Evolutionary conservation across 768 basidiomycete species (phyloP).

Genomic region (Naganishia vaughanmartiniae): DNA sequence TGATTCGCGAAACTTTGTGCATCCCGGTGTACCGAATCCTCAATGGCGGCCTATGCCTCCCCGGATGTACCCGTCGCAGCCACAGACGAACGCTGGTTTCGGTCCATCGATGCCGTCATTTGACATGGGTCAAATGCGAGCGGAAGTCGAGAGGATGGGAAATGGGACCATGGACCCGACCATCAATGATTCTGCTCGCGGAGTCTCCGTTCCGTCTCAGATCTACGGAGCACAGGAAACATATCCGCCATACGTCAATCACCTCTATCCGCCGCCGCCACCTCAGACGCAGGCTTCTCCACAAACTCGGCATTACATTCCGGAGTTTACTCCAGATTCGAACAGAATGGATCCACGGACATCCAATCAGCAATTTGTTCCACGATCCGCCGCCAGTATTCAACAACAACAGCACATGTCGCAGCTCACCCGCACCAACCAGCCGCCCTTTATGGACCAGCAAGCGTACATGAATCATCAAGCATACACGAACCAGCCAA

Average conservation of each 20-base stretch:
- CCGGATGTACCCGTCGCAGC: not conserved
- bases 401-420: not conserved
- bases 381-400: not conserved
- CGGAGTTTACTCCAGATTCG: not conserved
- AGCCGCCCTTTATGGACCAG: not conserved
- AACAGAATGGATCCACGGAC: not conserved
- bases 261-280: not conserved
- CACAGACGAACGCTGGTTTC: no score
- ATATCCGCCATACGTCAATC: constrained; percentile 7
- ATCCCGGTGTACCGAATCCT: constrained; percentile 5
- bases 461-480: not conserved
- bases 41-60: constrained; percentile 27
- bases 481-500: not conserved
- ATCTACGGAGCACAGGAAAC: not conserved
- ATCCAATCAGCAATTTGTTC: not conserved
- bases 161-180: not conserved
- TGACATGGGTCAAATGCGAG: constrained; percentile 12
- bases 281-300: not conserved
- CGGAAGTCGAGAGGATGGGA: not conserved
- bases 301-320: not conserved
- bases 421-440: not conserved
- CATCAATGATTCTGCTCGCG: not conserved
- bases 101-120: not conserved
- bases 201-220: not conserved
- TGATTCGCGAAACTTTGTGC: not conserved